phyloP scores from a whole-genome alignment of 805 yeast genomes.

The Candida taoyuanica region DNA sequence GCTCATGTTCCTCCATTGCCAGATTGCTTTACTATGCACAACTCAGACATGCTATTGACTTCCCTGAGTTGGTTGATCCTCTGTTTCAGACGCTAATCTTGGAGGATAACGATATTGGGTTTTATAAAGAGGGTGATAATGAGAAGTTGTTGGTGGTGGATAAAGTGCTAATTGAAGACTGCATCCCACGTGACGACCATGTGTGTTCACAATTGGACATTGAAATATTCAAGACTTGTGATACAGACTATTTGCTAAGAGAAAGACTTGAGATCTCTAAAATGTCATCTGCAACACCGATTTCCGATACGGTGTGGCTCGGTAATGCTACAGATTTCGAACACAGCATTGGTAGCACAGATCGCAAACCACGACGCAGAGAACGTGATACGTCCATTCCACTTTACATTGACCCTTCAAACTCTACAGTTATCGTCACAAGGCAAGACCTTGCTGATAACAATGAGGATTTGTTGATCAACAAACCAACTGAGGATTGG shows the following conservation, averaged over 20 bases:
- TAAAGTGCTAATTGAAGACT: conserved; percentile 18
- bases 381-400: conserved; percentile 24
- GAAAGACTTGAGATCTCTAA: conserved; percentile 80
- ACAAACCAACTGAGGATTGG: conserved; percentile 53
- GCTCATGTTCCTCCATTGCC: conserved; percentile 36
- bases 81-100: conserved; percentile 22
- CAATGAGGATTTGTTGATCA: conserved; percentile 31
- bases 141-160: conserved; percentile 24
- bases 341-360: conserved; percentile 11
- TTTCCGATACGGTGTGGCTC: conserved; percentile 59
- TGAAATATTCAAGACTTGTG: conserved; percentile 53
- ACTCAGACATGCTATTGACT: conserved; percentile 25
- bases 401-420: conserved; percentile 44
- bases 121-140: conserved; percentile 9
- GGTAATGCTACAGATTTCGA: conserved; percentile 80
- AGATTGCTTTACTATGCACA: conserved; percentile 43
- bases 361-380: neutral
- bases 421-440: conserved; percentile 44
- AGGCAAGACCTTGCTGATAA: conserved; percentile 26
- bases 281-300: conserved; percentile 74
- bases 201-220: conserved; percentile 35
- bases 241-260: conserved; percentile 58
- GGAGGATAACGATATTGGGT: conserved; percentile 13
- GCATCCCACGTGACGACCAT: conserved; percentile 17
- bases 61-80: conserved; percentile 25